phyloP scores from a whole-genome alignment of 1,139 yeast genomes.

The Scheffersomyces stambukii region DNA sequence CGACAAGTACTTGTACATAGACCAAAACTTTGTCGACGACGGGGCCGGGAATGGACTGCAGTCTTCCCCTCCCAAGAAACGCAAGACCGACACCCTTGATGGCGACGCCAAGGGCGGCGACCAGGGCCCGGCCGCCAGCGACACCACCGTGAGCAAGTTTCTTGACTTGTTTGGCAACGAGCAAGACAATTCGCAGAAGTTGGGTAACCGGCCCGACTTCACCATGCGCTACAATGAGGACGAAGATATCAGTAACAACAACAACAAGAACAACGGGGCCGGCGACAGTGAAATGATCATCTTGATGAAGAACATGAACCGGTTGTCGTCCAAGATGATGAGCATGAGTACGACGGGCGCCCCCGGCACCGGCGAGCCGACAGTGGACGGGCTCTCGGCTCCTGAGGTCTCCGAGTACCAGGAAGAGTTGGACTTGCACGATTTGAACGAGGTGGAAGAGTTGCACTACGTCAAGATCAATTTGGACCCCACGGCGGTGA shows the following conservation, averaged over 20 bases:
- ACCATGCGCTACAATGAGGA: slow-evolving; percentile 79
- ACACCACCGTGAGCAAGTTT: slow-evolving; percentile 43
- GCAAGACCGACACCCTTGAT: slow-evolving; percentile 7
- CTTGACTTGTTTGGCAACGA: slow-evolving; percentile 78
- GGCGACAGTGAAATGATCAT: slow-evolving; percentile 61
- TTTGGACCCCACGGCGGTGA: slow-evolving; percentile 32
- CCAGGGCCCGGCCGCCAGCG: slow-evolving; percentile 6
- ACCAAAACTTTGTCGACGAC: slow-evolving; percentile 44
- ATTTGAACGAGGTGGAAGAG: slow-evolving; percentile 49
- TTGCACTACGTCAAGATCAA: slow-evolving; percentile 58
- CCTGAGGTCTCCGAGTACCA: slow-evolving; percentile 32
- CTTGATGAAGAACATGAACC: slow-evolving; percentile 83
- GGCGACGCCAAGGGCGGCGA: slow-evolving; percentile 8
- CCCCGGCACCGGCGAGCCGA: not conserved
- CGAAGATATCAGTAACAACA: too few relatives aligned
- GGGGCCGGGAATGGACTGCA: slow-evolving; percentile 7
- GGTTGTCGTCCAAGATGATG: slow-evolving; percentile 79
- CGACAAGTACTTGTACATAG: slow-evolving; percentile 75
- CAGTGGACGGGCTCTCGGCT: slow-evolving; percentile 17
- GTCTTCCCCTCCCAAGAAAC: slow-evolving; percentile 14
- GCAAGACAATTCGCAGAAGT: slow-evolving; percentile 71
- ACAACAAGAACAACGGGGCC: slow-evolving; percentile 21
- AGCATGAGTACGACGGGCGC: slow-evolving; percentile 32
- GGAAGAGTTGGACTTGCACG: slow-evolving; percentile 57
- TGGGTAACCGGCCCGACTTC: slow-evolving; percentile 82